Base-by-base conservation (phyloP, 2,329 filamentous ascomycete genomes). In the Pseudogymnoascus sp. region DNA sequence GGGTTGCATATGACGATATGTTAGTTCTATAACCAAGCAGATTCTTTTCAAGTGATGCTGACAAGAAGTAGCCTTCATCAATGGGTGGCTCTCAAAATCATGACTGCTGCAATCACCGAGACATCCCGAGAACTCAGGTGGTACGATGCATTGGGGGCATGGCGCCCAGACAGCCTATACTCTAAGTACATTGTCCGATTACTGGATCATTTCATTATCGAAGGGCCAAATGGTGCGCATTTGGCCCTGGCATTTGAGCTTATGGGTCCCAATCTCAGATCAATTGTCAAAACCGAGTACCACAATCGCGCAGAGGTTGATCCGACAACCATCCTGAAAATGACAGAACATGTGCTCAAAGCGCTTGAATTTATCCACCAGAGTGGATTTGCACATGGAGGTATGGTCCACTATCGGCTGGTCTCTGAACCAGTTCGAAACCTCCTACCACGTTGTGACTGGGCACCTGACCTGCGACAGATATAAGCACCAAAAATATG, bases 141-240 rank as follows among this genome's bases (percentile, higher is more conserved):
- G 28, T 55, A 31, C 9, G 28, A 55, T 35, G 9, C 49, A 21
- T 21, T 55, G 49, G 49, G 25, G 14, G 16, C 14, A 55, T 21
- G 49, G 28, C 49, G 16, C 59, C 67, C 66, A 38, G n/a, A 33
- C 45, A 41, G 68, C 12, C 41, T 66, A 23, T 66, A 61, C 35
- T 67, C 65, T n/a, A 67, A 70, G 3, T 68, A 71, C 64, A 60
- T 74, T 59, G 66, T 71, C 40, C 62, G 67, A n/a, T 61, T 74
- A 5, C 67, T 74, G 37, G 70, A 75, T 67, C 21, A 63, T n/a
- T 75, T 75, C 43, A 43, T 61, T 14, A 69, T 71, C 40, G 43
- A 68, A 61, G 74, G 74, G 4, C 73, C 72, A 1, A 76, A 76
- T 63, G 74, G 73, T 9, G 62, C 52, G 21, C 73, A 76, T 61